Conservation (phyloP, 202 grass and related monocot genomes). For the Bolboschoenoplectus hybrid region DNA sequence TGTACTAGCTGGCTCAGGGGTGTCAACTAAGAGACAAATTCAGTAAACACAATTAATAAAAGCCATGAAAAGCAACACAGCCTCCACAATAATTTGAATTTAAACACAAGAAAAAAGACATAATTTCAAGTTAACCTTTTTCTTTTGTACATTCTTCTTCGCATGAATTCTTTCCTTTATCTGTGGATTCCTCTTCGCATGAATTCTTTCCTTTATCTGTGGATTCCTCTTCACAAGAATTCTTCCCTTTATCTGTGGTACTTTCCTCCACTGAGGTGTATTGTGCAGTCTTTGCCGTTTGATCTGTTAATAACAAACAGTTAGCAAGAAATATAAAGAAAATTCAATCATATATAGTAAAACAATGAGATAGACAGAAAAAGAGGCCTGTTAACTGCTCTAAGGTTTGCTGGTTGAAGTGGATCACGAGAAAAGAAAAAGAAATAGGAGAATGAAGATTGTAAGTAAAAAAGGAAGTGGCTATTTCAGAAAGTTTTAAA, state of each 20-base stretch:
- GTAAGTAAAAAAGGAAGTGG: background rate
- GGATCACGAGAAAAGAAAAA: background rate
- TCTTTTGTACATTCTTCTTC: constrained; percentile 7
- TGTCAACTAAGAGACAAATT: constrained; percentile 16
- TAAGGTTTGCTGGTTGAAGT: background rate
- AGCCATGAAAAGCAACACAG: background rate
- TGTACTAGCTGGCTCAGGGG: background rate
- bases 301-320: constrained; percentile 14
- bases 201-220: no score
- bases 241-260: background rate
- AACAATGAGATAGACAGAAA: background rate
- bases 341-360: background rate
- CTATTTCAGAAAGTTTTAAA: constrained; percentile 2
- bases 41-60: constrained; percentile 24
- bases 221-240: background rate
- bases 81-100: background rate
- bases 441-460: background rate
- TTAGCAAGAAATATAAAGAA: background rate
- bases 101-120: background rate
- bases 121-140: constrained; percentile 19
- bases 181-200: no score
- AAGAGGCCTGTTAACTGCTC: background rate
- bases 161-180: no score
- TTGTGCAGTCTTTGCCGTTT: background rate
- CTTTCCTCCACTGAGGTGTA: background rate